These are phyloP conservation scores for Cladobotryum protrusum DNA, from an alignment of 2,329 filamentous ascomycete species.

Conservation along the genomic window DNA sequence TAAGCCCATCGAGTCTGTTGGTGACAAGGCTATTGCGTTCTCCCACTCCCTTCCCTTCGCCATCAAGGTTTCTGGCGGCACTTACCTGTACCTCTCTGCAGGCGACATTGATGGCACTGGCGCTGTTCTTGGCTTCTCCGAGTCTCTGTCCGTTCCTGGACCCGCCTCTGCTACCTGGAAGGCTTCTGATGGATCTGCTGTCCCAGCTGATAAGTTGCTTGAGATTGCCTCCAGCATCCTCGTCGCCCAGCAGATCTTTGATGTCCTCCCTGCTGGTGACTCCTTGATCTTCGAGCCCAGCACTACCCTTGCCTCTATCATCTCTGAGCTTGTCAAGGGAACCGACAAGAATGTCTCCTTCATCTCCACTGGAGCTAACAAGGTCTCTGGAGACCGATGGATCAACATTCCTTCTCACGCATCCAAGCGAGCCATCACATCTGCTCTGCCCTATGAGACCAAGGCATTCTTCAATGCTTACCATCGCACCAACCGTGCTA, in stretches of 20 bases:
- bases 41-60: background rate
- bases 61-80: background rate
- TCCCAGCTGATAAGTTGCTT: background rate
- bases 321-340: background rate
- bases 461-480: background rate
- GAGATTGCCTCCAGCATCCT: background rate
- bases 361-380: background rate
- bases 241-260: background rate
- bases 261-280: background rate
- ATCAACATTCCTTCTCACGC: background rate
- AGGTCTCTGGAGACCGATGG: background rate
- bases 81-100: background rate
- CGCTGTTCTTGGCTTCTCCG: background rate
- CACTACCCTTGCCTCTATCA: background rate
- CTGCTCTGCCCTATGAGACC: background rate
- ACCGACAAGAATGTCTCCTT: background rate
- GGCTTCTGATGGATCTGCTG: background rate
- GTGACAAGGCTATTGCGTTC: background rate
- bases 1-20: background rate
- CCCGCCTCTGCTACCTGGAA: background rate
- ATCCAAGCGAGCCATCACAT: background rate
- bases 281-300: background rate
- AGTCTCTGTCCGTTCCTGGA: background rate
- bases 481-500: background rate
- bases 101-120: background rate